Evolutionary conservation across 2,329 filamentous ascomycete species (phyloP).

Genomic region (Arthrobotrys sinensis): DNA sequence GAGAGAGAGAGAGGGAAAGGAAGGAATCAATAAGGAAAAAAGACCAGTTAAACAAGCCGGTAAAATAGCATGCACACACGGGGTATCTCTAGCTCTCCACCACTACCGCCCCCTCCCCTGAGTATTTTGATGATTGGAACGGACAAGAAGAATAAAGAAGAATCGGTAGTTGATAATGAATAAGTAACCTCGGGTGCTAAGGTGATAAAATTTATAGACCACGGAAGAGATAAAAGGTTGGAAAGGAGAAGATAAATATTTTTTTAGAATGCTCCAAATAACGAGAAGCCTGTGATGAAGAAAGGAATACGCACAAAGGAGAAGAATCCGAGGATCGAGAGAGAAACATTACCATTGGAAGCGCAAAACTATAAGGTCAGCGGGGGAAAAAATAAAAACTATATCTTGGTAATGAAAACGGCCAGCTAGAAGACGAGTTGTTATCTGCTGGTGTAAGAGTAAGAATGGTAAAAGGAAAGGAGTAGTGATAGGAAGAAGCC

Average conservation of each 20-base stretch:
- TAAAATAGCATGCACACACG: conserved; percentile 54
- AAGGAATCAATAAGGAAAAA: conserved; percentile 51
- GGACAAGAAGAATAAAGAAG: conserved; percentile 53
- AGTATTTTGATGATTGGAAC: conserved; percentile 36
- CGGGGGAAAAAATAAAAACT: conserved; percentile 17
- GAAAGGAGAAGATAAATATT: conserved; percentile 7
- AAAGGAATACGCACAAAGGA: conserved; percentile 54
- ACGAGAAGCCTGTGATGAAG: conserved; percentile 48
- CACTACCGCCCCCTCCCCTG: conserved; percentile 34
- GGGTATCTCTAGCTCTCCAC: conserved; percentile 51
- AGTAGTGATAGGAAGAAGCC: conserved; percentile 27
- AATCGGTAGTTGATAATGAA: conserved; percentile 18
- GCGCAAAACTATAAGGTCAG: conserved; percentile 10
- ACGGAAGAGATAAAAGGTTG: conserved; percentile 12
- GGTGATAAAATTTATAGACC: conserved; percentile 46
- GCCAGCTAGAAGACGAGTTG: conserved; percentile 1
- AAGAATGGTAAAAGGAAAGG: conserved; percentile 13
- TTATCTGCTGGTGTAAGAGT: neutral
- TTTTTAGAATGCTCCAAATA: conserved; percentile 47
- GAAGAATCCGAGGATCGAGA: conserved; percentile 17
- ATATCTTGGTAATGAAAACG: conserved; percentile 40
- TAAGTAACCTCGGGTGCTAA: conserved; percentile 37
- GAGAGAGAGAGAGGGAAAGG: conserved; percentile 48
- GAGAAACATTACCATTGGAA: conserved; percentile 50
- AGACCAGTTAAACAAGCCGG: conserved; percentile 42